Percentiles rank a stretch among this genome's conserved stretches.
phyloP scores from a whole-genome alignment of 768 basidiomycete species.

The Floccularia luteovirens region DNA sequence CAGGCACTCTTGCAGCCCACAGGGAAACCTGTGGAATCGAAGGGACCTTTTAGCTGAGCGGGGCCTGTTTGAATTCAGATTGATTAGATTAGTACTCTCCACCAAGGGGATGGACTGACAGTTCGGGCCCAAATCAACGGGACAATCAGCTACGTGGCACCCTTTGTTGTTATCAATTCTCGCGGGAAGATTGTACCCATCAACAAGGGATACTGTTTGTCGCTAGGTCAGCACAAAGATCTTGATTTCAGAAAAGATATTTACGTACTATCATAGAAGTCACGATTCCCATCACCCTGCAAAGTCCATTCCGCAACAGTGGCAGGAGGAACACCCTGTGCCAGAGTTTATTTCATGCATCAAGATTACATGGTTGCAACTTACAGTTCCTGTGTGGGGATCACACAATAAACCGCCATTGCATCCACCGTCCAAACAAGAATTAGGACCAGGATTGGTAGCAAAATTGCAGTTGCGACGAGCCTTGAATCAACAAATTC shows the following conservation, averaged over 20 bases:
- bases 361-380: slow-evolving; percentile 3
- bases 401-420: slow-evolving; percentile 57
- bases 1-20: slow-evolving; percentile 52
- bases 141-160: slow-evolving; percentile 49
- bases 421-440: slow-evolving; percentile 55
- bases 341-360: not conserved
- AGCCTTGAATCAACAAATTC: slow-evolving; percentile 27
- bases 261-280: slow-evolving; percentile 44
- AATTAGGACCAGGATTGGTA: slow-evolving; percentile 38
- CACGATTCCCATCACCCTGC: slow-evolving; percentile 20
- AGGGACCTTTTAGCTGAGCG: slow-evolving; percentile 35
- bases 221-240: not conserved
- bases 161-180: slow-evolving; percentile 38
- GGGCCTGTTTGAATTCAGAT: slow-evolving; percentile 27
- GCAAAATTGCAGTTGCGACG: slow-evolving; percentile 55
- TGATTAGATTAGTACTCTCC: not conserved
- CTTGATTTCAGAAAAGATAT: not conserved
- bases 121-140: slow-evolving; percentile 26
- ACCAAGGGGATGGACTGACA: not conserved
- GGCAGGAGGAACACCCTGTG: slow-evolving; percentile 44
- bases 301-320: slow-evolving; percentile 55
- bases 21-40: slow-evolving; percentile 34
- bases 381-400: slow-evolving; percentile 37
- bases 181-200: slow-evolving; percentile 49
- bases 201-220: slow-evolving; percentile 42